phyloP scores from a whole-genome alignment of 192 early-diverging fungal species.

The Coemansia umbellata region DNA sequence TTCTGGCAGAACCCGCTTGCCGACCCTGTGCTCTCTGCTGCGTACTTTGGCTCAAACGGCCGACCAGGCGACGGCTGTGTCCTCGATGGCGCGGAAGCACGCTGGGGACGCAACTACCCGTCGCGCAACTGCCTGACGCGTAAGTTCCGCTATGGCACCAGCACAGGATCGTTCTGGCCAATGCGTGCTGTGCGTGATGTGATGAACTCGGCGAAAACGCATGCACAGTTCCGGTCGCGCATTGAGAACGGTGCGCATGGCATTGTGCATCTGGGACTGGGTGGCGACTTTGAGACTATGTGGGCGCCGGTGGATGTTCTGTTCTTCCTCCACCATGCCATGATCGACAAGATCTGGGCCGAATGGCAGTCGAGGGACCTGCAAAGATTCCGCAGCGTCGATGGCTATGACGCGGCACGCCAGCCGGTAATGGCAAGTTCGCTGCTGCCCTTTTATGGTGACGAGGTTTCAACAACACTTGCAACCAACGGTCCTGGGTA shows the following conservation, averaged over 20 bases:
- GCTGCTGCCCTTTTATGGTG: conserved; percentile 45
- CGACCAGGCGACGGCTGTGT: conserved; percentile 49
- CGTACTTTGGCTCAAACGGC: conserved; percentile 45
- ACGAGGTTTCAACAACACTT: conserved; percentile 30
- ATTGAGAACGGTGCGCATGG: conserved; percentile 54
- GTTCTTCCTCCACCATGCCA: conserved; percentile 68
- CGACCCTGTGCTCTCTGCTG: conserved; percentile 29
- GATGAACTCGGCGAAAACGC: conserved; percentile 29
- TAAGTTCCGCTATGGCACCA: conserved; percentile 35
- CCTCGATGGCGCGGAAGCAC: conserved; percentile 50
- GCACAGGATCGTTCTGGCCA: conserved; percentile 45
- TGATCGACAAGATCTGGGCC: conserved; percentile 60
- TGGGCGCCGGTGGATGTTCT: conserved; percentile 54
- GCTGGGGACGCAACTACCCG: conserved; percentile 52
- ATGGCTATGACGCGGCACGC: conserved; percentile 31
- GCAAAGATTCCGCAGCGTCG: conserved; percentile 22
- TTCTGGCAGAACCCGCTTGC: conserved; percentile 50
- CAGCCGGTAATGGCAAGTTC: conserved; percentile 28
- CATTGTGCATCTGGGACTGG: conserved; percentile 48
- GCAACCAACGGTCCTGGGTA: conserved; percentile 37
- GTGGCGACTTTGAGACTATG: conserved; percentile 55
- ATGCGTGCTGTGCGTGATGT: conserved; percentile 46
- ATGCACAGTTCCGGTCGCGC: conserved; percentile 50
- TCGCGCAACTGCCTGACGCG: conserved; percentile 44
- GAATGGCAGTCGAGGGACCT: conserved; percentile 53